phyloP scores from a whole-genome alignment of 306 rosid species.

The Quercus aquifolioides region DNA sequence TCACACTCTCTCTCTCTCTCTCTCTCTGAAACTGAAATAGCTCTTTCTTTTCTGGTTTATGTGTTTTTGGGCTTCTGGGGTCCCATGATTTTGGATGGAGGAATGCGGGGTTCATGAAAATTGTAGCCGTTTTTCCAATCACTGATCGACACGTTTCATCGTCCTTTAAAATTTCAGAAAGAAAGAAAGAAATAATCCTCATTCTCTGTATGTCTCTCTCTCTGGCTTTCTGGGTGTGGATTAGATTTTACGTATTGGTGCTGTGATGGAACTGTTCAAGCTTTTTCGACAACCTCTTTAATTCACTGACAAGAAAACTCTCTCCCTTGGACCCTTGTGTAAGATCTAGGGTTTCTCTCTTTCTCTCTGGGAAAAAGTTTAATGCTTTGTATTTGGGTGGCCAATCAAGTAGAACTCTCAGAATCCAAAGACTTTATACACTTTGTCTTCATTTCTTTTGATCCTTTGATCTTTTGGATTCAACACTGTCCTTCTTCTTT shows the following conservation, averaged over 20 bases:
- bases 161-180: background rate
- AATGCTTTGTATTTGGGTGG: background rate
- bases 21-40: background rate
- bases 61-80: background rate
- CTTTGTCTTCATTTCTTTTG: conserved; percentile 34
- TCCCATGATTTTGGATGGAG: conserved; percentile 6
- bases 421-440: background rate
- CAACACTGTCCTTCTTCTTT: conserved; percentile 13
- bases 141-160: conserved; percentile 40
- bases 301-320: conserved; percentile 15
- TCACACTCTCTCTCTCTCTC: no score
- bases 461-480: conserved; percentile 38
- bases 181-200: background rate
- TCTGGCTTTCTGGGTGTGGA: conserved; percentile 11
- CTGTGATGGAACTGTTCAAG: conserved; percentile 38
- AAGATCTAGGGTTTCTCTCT: conserved; percentile 46
- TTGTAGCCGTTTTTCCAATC: background rate
- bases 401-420: background rate
- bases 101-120: background rate
- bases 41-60: background rate
- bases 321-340: conserved; percentile 45
- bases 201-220: background rate
- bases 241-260: conserved; percentile 11
- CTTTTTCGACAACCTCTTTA: conserved; percentile 1
- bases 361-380: background rate